These are phyloP conservation scores for Magnolia sinica DNA, from an alignment of 164 flowering plant genomes.

Conservation along the genomic window DNA sequence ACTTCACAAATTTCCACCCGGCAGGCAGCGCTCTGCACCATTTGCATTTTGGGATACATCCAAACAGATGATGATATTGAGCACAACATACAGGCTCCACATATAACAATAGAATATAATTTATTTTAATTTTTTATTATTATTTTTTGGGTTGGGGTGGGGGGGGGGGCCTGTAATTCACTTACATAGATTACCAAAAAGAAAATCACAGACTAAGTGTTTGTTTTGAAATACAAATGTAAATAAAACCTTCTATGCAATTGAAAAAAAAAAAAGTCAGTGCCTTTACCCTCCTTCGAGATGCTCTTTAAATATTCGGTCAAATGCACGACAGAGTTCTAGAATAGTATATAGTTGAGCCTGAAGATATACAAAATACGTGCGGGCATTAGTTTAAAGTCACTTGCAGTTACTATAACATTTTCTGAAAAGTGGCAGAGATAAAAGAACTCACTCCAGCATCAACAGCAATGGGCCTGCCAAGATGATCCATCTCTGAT, in stretches of 20 bases:
- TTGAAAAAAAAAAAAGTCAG: neutral
- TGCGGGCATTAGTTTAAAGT: neutral
- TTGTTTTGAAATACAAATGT: neutral
- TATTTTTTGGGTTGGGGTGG: no score
- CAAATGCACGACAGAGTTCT: conserved; percentile 80
- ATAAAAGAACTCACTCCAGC: conserved; percentile 56
- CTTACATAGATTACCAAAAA: no score
- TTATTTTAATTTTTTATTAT: no score
- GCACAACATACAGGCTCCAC: no score
- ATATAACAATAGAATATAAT: no score
- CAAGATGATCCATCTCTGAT: conserved; percentile 75
- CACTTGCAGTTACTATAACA: neutral
- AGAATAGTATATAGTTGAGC: conserved; percentile 74
- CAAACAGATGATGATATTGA: no score
- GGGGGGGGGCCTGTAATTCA: no score
- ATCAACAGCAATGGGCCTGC: conserved; percentile 80
- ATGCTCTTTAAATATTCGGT: conserved; percentile 80
- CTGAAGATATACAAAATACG: conserved; percentile 28
- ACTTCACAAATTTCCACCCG: no score
- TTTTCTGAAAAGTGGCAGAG: neutral
- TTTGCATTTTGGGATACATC: no score
- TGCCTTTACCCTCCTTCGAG: conserved; percentile 69
- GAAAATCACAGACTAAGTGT: no score
- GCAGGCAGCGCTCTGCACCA: no score
- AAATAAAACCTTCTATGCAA: neutral